Evolutionary conservation across 345 rosid genomes (phyloP).

Genomic region (Jatropha curcas): DNA sequence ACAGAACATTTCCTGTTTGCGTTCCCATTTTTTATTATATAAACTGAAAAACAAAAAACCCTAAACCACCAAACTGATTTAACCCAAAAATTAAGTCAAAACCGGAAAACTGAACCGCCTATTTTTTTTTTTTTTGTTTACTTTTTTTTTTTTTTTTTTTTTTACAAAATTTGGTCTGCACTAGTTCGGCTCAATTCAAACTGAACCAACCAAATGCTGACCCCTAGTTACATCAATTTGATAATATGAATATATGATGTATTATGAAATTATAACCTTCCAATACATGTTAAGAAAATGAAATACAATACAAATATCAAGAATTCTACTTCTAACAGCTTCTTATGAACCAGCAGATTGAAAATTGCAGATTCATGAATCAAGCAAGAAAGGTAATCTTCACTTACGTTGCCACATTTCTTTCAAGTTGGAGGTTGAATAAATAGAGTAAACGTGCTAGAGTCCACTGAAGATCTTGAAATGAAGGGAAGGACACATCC

Average conservation of each 20-base stretch:
- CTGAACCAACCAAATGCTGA: not conserved
- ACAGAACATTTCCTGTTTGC: no score
- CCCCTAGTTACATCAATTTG: slow-evolving; percentile 8
- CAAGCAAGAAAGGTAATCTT: slow-evolving; percentile 15
- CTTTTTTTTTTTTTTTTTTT: no score
- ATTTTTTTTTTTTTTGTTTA: no score
- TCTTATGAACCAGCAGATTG: not conserved
- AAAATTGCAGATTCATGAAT: not conserved
- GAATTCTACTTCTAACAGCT: not conserved
- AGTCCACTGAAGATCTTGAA: slow-evolving; percentile 72
- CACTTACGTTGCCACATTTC: slow-evolving; percentile 90
- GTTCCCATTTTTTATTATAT: no score
- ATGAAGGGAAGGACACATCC: slow-evolving; percentile 71
- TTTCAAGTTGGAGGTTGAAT: slow-evolving; percentile 86
- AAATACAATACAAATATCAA: slow-evolving; percentile 1
- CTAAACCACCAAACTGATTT: no score
- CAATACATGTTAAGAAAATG: not conserved
- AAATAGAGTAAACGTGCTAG: slow-evolving; percentile 67
- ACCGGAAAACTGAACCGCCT: no score
- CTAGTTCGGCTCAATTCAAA: no score
- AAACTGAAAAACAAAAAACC: no score
- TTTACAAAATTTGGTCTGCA: no score
- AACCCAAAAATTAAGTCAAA: no score
- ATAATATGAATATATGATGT: not conserved
- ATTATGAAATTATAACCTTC: no score